Percentiles rank a stretch among this genome's conserved stretches.
Evolutionary conservation across 1,284 basidiomycete species (phyloP).

Genomic region (Takashimella tepidaria): DNA sequence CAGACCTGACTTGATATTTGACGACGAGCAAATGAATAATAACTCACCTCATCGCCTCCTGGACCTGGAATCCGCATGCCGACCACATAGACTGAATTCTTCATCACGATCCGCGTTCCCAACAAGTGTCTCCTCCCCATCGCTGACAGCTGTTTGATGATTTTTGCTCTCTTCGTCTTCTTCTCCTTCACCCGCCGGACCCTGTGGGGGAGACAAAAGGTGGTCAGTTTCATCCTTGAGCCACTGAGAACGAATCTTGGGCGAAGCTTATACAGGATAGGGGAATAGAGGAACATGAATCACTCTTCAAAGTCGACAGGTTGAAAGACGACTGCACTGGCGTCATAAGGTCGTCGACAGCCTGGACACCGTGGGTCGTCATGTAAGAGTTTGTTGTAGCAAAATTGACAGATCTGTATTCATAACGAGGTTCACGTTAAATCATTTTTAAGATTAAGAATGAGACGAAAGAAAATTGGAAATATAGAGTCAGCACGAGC

Average conservation of each 20-base stretch:
- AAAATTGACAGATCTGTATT: conserved; percentile 92
- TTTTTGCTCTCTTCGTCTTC: conserved; percentile 91
- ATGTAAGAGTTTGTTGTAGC: conserved; percentile 98
- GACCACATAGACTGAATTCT: conserved; percentile 93
- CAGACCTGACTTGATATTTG: not conserved
- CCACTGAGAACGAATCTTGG: not conserved
- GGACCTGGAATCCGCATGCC: conserved; percentile 72
- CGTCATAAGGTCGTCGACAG: conserved; percentile 88
- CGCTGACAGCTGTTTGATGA: conserved; percentile 89
- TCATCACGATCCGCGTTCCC: conserved; percentile 93
- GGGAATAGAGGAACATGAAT: not conserved
- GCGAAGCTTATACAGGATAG: not conserved
- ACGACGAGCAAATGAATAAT: not conserved
- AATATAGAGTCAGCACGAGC: not conserved
- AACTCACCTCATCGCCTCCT: conserved; percentile 70
- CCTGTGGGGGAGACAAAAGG: conserved; percentile 50
- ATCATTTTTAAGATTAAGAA: too few species aligned
- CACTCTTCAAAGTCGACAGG: conserved; percentile 93
- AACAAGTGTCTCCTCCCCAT: conserved; percentile 82
- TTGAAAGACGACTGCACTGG: conserved; percentile 91
- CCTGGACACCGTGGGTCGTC: conserved; percentile 96
- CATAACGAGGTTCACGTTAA: conserved; percentile 16
- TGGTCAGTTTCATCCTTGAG: not conserved
- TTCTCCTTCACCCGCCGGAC: conserved; percentile 93
- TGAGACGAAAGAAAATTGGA: too few species aligned